phyloP scores from a whole-genome alignment of 2,329 filamentous ascomycete species.

The Cercospora beticola region DNA sequence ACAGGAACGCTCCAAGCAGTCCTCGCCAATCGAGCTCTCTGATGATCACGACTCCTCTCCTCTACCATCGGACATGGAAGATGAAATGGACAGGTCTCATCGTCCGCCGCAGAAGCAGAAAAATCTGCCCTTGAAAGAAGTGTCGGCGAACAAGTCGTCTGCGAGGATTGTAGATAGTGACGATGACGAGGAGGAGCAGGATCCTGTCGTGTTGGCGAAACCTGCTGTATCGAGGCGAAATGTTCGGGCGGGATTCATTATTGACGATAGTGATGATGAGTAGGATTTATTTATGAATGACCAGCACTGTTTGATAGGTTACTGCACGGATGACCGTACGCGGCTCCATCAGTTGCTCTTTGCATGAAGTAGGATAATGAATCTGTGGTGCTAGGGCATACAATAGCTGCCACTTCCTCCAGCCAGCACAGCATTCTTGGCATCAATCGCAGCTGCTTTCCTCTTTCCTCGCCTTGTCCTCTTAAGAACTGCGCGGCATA shows the following conservation, averaged over 20 bases:
- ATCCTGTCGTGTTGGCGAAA: slow-evolving; percentile 36
- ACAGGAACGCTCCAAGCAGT: slow-evolving; percentile 4
- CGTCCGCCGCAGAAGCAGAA: slow-evolving; percentile 1
- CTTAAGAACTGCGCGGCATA: background rate
- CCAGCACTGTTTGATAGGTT: background rate
- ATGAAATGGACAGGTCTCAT: slow-evolving; percentile 17
- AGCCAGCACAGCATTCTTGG: background rate
- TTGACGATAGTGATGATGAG: slow-evolving; percentile 42
- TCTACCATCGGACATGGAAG: slow-evolving; percentile 19
- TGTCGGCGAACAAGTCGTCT: slow-evolving; percentile 41
- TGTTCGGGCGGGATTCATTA: slow-evolving; percentile 45
- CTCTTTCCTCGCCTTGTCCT: background rate
- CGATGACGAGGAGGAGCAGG: slow-evolving; percentile 42
- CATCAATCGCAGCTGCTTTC: background rate
- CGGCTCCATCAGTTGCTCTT: background rate
- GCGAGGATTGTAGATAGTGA: slow-evolving; percentile 41
- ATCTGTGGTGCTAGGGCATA: background rate
- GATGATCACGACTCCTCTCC: slow-evolving; percentile 16
- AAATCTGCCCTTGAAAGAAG: slow-evolving; percentile 23
- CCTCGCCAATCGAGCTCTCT: slow-evolving; percentile 18
- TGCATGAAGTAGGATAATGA: background rate
- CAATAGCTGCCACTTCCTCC: background rate
- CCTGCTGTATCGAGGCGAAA: slow-evolving; percentile 36
- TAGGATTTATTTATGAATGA: background rate
- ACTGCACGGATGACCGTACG: background rate